Evolutionary conservation across 306 rosid genomes (phyloP).

Genomic region (Glycine soja): DNA sequence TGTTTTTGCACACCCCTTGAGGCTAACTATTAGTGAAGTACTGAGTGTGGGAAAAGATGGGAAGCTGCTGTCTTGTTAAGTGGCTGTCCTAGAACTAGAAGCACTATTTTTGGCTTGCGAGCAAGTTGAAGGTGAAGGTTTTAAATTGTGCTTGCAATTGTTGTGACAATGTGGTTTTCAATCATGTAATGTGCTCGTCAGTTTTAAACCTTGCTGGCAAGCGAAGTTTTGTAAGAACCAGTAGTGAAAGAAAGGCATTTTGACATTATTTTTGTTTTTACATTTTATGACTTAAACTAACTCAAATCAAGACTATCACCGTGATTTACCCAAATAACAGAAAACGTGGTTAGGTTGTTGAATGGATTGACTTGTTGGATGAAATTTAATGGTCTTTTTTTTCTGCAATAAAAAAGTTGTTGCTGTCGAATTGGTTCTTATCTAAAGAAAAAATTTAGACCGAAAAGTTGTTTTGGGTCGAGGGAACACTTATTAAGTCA

Average conservation of each 20-base stretch:
- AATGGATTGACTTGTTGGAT: background rate
- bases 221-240: background rate
- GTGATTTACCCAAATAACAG: background rate
- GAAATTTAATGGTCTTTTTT: background rate
- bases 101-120: too few species aligned
- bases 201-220: background rate
- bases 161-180: background rate
- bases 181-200: background rate
- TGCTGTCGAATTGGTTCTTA: background rate
- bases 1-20: too few species aligned
- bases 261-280: background rate
- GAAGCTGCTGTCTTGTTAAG: background rate
- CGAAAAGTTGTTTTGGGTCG: too few species aligned
- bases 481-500: too few species aligned
- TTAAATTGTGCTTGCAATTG: background rate
- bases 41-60: background rate
- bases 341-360: background rate
- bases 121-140: background rate
- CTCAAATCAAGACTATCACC: background rate
- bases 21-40: background rate
- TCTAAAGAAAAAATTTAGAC: too few species aligned
- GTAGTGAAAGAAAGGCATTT: background rate
- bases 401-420: too few species aligned
- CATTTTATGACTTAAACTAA: background rate
- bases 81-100: background rate